phyloP scores from a whole-genome alignment of 129 eudicot genomes.

The Tanacetum coccineum region DNA sequence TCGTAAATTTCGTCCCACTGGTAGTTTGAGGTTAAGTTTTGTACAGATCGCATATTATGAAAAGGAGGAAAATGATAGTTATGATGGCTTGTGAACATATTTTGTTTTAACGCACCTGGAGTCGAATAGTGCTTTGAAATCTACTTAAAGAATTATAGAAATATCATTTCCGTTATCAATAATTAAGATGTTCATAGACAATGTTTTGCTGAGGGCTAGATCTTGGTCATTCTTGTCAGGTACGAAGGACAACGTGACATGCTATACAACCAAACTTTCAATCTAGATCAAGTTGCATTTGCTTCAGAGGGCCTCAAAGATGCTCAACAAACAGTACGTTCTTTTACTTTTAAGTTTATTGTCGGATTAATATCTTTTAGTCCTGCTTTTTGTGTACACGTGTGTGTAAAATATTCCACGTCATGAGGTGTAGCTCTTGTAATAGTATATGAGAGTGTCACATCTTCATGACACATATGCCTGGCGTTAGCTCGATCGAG shows the following conservation, averaged over 20 bases:
- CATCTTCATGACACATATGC: slow-evolving; percentile 14
- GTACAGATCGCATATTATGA: no score
- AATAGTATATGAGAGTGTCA: slow-evolving; percentile 2
- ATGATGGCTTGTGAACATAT: no score
- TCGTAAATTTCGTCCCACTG: no score
- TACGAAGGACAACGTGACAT: slow-evolving; percentile 96
- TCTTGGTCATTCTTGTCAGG: slow-evolving; percentile 59
- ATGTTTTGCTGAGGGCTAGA: no score
- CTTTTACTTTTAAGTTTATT: no score
- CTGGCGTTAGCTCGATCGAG: slow-evolving; percentile 13
- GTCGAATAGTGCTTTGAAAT: no score
- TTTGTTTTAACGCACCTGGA: no score
- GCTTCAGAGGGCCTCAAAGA: slow-evolving; percentile 95
- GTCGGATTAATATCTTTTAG: no score
- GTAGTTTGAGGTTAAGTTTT: no score
- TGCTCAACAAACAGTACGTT: slow-evolving; percentile 97
- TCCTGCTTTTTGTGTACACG: not conserved
- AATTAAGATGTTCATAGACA: not conserved
- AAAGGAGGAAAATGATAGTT: no score
- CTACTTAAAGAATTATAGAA: no score
- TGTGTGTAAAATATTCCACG: not conserved
- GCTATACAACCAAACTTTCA: slow-evolving; percentile 92
- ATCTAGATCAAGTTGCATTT: slow-evolving; percentile 91
- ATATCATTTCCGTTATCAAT: no score
- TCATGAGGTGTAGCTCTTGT: slow-evolving; percentile 4